Evolutionary conservation across 2,329 filamentous ascomycete species (phyloP).

Genomic region (Calycina herbarum): DNA sequence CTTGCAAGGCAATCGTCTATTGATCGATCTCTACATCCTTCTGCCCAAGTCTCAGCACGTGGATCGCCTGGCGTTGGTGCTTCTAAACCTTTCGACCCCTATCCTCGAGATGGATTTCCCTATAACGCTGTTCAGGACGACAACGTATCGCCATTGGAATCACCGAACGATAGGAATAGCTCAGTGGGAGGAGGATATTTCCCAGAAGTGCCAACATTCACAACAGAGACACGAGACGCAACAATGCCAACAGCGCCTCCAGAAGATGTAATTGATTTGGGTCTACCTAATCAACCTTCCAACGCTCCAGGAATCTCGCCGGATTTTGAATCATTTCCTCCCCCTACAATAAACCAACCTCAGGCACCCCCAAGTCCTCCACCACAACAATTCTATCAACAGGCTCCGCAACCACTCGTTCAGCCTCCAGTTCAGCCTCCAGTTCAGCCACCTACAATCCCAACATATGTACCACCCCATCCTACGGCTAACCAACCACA

Average conservation of each 20-base stretch:
- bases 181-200: constrained; percentile 61
- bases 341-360: constrained; percentile 31
- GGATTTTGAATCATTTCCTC: constrained; percentile 37
- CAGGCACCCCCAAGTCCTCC: constrained; percentile 13
- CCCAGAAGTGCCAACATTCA: constrained; percentile 46
- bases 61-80: constrained; percentile 24
- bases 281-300: constrained; percentile 32
- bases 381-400: constrained; percentile 41
- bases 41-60: constrained; percentile 32
- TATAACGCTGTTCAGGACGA: constrained; percentile 36
- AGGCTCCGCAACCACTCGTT: constrained; percentile 26
- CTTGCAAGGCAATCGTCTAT: constrained; percentile 49
- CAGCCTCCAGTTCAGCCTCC: constrained; percentile 17
- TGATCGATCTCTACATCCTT: constrained; percentile 50
- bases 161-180: constrained; percentile 43
- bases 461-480: constrained; percentile 19
- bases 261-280: constrained; percentile 27
- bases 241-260: constrained; percentile 33
- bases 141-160: constrained; percentile 54
- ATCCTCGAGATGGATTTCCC: constrained; percentile 35
- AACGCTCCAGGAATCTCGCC: constrained; percentile 28
- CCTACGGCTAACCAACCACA: constrained; percentile 25
- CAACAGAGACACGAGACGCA: constrained; percentile 29
- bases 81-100: constrained; percentile 38
- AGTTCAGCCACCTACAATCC: constrained; percentile 20